Conservation (phyloP, 805 yeast genomes). For the Torulaspora quercuum region DNA sequence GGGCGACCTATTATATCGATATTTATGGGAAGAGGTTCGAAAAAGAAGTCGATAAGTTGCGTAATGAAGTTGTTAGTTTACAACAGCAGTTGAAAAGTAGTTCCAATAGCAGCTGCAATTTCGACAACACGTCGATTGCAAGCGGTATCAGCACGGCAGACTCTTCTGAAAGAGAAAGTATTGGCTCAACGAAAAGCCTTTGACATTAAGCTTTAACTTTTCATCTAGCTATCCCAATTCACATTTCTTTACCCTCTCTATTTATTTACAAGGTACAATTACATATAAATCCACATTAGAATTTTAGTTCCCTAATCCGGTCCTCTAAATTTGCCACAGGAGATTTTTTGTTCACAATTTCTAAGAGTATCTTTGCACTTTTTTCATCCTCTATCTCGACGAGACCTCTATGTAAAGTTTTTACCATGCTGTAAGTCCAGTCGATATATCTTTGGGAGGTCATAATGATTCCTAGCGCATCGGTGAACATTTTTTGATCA, state of each 20-base stretch:
- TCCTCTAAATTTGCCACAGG: slow-evolving; percentile 20
- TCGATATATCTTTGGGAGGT: slow-evolving; percentile 65
- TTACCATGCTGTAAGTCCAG: slow-evolving; percentile 58
- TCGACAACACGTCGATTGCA: slow-evolving; percentile 7
- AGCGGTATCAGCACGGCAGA: slow-evolving; percentile 12
- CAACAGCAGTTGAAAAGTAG: slow-evolving; percentile 39
- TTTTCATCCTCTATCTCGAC: slow-evolving; percentile 44
- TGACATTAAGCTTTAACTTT: no score
- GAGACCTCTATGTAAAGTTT: slow-evolving; percentile 41
- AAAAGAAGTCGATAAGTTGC: slow-evolving; percentile 72
- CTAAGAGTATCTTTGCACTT: slow-evolving; percentile 32
- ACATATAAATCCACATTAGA: slow-evolving; percentile 12
- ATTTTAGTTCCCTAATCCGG: slow-evolving; percentile 19
- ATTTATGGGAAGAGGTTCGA: slow-evolving; percentile 87
- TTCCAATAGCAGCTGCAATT: slow-evolving; percentile 1
- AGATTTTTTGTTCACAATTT: slow-evolving; percentile 34
- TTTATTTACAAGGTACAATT: slow-evolving; percentile 6
- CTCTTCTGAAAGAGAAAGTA: slow-evolving; percentile 13
- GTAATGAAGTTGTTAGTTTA: slow-evolving; percentile 63
- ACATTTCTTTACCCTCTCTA: no score
- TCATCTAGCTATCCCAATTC: no score
- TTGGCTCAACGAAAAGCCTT: slow-evolving; percentile 11
- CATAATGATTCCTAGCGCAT: slow-evolving; percentile 64
- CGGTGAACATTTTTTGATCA: slow-evolving; percentile 52
- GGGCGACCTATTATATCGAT: slow-evolving; percentile 92